Evolutionary conservation across 2,329 filamentous ascomycete species (phyloP).

Genomic region (Pleoardoris graminearum): DNA sequence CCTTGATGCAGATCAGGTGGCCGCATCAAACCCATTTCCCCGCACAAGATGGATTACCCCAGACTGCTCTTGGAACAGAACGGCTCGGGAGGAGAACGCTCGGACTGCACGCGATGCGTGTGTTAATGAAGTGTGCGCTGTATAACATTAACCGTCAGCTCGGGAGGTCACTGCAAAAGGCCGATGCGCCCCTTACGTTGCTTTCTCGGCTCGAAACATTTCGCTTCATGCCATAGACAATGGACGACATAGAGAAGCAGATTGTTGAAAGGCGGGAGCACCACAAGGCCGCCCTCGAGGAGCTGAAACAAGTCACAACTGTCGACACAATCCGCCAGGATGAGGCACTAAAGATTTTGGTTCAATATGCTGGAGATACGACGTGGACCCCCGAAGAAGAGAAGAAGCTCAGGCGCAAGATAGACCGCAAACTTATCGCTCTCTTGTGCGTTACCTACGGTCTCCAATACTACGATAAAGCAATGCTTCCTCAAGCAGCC

Average conservation of each 20-base stretch:
- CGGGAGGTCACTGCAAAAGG: neutral
- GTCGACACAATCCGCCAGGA: conserved; percentile 26
- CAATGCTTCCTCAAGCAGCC: conserved; percentile 58
- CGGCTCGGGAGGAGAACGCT: neutral
- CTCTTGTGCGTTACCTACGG: conserved; percentile 33
- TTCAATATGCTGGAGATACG: conserved; percentile 48
- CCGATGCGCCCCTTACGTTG: neutral
- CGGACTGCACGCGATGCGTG: neutral
- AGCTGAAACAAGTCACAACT: conserved; percentile 16
- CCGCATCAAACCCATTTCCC: neutral
- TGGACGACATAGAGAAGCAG: conserved; percentile 14
- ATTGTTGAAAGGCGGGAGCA: conserved; percentile 8
- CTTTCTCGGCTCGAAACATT: neutral
- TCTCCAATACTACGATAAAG: conserved; percentile 42
- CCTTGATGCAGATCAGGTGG: neutral
- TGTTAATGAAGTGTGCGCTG: neutral
- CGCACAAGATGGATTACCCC: neutral
- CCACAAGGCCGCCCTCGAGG: conserved; percentile 11
- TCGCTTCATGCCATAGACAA: neutral
- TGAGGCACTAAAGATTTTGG: conserved; percentile 43
- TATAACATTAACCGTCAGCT: neutral
- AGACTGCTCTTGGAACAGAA: neutral
- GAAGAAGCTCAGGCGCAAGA: conserved; percentile 26
- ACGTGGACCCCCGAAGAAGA: conserved; percentile 51
- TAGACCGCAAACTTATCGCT: conserved; percentile 30